These are phyloP conservation scores for Phytophthora rubi DNA, from an alignment of 352 stramenopile species.

Conservation along the genomic window DNA sequence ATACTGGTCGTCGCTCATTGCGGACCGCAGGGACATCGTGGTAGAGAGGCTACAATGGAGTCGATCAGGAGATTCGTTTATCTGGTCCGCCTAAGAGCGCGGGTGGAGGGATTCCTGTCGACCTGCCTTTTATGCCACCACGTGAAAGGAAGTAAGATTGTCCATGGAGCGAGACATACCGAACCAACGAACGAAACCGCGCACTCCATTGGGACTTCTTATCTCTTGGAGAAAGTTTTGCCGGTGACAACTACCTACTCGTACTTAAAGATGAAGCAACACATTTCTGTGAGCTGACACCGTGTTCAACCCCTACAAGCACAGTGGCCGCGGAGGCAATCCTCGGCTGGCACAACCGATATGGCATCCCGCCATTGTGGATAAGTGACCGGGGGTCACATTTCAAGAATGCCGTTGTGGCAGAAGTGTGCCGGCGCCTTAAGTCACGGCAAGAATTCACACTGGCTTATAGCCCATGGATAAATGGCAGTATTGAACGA, in stretches of 20 bases:
- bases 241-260: slow-evolving; percentile 5
- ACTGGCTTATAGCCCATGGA: slow-evolving; percentile 37
- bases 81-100: background rate
- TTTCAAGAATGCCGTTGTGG: slow-evolving; percentile 40
- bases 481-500: slow-evolving; percentile 23
- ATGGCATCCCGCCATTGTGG: no score
- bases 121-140: no score
- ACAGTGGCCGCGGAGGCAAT: no score
- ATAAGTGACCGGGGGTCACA: no score
- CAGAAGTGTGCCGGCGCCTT: slow-evolving; percentile 18
- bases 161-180: slow-evolving; percentile 8
- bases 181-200: slow-evolving; percentile 19
- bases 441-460: slow-evolving; percentile 31
- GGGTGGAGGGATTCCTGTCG: no score
- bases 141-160: no score
- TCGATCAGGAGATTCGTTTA: background rate
- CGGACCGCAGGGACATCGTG: background rate
- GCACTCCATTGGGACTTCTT: slow-evolving; percentile 20
- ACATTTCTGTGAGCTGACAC: no score
- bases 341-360: no score
- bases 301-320: no score
- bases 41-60: background rate
- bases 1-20: background rate
- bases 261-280: no score
- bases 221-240: slow-evolving; percentile 13